Base-by-base conservation (phyloP, 768 basidiomycete species). In the Calocybe gangraenosa region DNA sequence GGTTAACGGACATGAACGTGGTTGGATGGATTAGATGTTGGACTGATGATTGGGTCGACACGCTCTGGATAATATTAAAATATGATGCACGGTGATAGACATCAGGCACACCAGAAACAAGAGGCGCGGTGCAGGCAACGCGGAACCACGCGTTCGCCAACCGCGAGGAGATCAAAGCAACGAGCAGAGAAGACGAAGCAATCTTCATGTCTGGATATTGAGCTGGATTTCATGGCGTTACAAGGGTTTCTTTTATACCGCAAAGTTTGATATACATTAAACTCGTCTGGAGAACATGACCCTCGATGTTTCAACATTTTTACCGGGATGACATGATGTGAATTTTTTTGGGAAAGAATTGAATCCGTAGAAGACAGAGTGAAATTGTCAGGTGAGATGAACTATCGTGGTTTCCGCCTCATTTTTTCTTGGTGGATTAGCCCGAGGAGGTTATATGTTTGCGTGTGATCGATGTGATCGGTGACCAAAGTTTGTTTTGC, bases 1-100 rank as follows among this genome's bases (percentile, higher is more conserved):
- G n/a, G n/a, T n/a, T n/a, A n/a, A n/a, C 68, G 34, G 35, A 71
- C 69, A 46, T 72, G 70, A 34, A 70, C 63, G 44, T 72, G 70
- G 28, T 68, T 62, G 0, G 67, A 67, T 0, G 70, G 70, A 10
- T 53, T 52, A 20, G 50, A 49, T 18, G 58, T 63, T 4, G 69
- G 67, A 15, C 58, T 60, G 18, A 66, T 55, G 38, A 72, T 62
- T 25, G 70, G 70, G 44, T 72, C 70, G 23, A 72, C 54, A 34
- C 70, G 60, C 35, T 67, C 66, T 67, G 37, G 14, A 40, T 37
- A 17, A 36, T 34, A 38, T 21, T 3, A 23, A n/a, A 39, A 21
- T 28, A 20, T 36, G 25, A 14, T 22, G 19, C 39, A 17, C 19
- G 17, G n/a, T 23, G 10, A 22, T 23, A n/a, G 22, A n/a, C 23